phyloP scores from a whole-genome alignment of 192 early-diverging fungal species.

The Umbelopsis ramanniana region DNA sequence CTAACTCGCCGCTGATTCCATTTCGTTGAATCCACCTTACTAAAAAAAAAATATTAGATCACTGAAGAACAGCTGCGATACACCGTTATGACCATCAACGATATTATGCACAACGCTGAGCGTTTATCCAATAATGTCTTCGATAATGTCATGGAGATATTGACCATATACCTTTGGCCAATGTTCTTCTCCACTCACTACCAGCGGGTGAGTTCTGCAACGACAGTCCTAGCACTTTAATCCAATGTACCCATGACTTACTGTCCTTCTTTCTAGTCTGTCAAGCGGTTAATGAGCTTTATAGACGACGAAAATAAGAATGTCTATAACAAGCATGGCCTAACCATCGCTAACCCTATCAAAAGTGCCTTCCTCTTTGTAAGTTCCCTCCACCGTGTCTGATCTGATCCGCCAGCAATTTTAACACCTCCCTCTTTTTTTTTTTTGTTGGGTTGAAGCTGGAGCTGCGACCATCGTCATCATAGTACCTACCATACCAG shows the following conservation, averaged over 20 bases:
- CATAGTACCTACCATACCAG: background rate
- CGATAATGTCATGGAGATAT: slow-evolving; percentile 42
- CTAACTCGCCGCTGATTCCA: background rate
- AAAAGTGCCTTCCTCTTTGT: slow-evolving; percentile 43
- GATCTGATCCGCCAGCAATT: background rate
- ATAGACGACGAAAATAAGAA: slow-evolving; percentile 39
- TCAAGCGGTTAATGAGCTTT: slow-evolving; percentile 33
- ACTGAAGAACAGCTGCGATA: slow-evolving; percentile 31
- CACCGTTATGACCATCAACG: slow-evolving; percentile 40
- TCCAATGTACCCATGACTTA: too few relatives aligned
- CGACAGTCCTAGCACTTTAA: too few relatives aligned
- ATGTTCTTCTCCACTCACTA: slow-evolving; percentile 36
- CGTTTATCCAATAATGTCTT: slow-evolving; percentile 33
- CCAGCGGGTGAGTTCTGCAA: slow-evolving; percentile 31
- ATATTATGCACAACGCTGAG: slow-evolving; percentile 35
- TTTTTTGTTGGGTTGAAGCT: background rate
- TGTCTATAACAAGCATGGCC: slow-evolving; percentile 34
- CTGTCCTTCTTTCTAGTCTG: slow-evolving; percentile 23
- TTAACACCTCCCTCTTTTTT: background rate
- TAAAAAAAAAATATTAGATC: slow-evolving; percentile 17
- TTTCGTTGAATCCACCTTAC: background rate
- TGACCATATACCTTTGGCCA: slow-evolving; percentile 45
- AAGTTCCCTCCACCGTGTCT: slow-evolving; percentile 9
- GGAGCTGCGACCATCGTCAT: background rate
- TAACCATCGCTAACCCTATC: slow-evolving; percentile 39